A percentile compares a stretch with the other conserved stretches of the same genome.
These are phyloP conservation scores for Hygrocybe punicea DNA, from an alignment of 768 basidiomycete species.

Conservation along the genomic window DNA sequence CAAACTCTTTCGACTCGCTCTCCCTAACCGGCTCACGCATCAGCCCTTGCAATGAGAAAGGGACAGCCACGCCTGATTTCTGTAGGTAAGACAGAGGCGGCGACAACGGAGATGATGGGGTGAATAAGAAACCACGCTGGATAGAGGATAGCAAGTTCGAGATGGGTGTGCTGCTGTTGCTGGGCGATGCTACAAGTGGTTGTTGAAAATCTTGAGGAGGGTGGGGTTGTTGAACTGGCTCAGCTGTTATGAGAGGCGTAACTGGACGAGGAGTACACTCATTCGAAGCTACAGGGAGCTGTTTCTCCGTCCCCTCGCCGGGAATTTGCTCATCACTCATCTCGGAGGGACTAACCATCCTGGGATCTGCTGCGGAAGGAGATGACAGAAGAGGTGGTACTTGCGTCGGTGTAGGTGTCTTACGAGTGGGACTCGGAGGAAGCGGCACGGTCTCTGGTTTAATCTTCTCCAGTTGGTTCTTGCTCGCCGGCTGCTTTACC, in stretches of 20 bases:
- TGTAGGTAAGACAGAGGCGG: slow-evolving; percentile 48
- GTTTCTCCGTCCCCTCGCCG: no score
- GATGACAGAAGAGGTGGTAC: slow-evolving; percentile 41
- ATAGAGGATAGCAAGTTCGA: slow-evolving; percentile 61
- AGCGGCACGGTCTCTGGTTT: slow-evolving; percentile 14
- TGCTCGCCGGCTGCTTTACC: neutral
- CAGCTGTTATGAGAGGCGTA: no score
- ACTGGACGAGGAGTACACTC: neutral
- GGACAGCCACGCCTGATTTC: neutral
- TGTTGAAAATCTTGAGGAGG: neutral
- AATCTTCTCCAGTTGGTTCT: neutral
- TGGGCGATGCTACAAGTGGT: neutral
- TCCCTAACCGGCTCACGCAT: no score
- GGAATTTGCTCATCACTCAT: no score
- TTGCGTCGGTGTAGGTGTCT: slow-evolving; percentile 24
- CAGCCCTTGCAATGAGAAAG: no score
- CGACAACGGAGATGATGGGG: slow-evolving; percentile 59
- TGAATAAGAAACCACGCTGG: slow-evolving; percentile 64
- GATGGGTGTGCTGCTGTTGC: slow-evolving; percentile 50
- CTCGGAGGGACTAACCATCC: neutral
- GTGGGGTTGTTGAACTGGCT: neutral
- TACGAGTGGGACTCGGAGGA: neutral
- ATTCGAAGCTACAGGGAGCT: no score
- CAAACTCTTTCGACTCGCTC: neutral
- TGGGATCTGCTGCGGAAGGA: neutral